Conservation (phyloP, 306 rosid genomes). For the Glycine latifolia region DNA sequence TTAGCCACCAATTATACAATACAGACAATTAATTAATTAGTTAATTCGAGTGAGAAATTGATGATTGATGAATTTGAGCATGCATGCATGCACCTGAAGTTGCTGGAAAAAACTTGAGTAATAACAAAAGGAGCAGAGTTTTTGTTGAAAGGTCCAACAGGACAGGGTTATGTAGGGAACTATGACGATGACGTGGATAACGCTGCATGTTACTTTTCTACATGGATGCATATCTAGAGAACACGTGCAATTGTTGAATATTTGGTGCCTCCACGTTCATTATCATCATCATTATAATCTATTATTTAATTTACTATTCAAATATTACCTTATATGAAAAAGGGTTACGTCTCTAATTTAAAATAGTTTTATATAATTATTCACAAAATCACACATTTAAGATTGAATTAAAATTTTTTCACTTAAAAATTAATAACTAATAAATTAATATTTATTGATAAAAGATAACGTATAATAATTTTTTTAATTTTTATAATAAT, state of each 20-base stretch:
- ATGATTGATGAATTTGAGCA: background rate
- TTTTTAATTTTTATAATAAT: no score
- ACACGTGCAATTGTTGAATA: background rate
- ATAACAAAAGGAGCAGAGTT: background rate
- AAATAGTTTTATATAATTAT: no score
- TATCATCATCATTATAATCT: background rate
- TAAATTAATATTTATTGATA: no score
- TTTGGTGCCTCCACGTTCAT: background rate
- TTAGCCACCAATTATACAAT: background rate
- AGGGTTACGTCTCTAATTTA: no score
- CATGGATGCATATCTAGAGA: background rate
- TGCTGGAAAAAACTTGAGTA: no score
- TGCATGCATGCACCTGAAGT: constrained; percentile 33
- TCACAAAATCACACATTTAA: no score
- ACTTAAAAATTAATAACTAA: no score
- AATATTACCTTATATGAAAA: no score
- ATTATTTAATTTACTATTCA: no score
- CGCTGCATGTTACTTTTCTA: constrained; percentile 21
- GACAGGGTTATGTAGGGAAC: constrained; percentile 14
- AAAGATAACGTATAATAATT: no score
- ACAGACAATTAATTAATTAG: background rate
- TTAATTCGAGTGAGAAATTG: constrained; percentile 2
- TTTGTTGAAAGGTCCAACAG: constrained; percentile 34
- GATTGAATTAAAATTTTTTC: no score
- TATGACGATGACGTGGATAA: background rate